Evolutionary conservation across 1,139 yeast species (phyloP).

Genomic region (Zygotorulaspora mrakii): DNA sequence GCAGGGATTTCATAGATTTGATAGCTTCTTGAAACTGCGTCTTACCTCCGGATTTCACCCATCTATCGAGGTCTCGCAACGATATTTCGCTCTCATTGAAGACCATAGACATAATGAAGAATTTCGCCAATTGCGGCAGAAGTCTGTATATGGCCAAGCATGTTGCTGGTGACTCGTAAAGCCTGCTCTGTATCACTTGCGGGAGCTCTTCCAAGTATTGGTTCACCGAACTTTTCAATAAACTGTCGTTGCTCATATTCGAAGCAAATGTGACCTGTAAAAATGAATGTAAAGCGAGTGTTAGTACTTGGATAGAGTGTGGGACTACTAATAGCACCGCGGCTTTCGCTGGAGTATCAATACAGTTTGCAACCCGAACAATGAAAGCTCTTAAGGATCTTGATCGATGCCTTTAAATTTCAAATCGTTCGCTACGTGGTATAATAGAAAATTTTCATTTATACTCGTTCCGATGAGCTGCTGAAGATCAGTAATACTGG

Average conservation of each 20-base stretch:
- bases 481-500: constrained; percentile 4
- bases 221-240: constrained; percentile 73
- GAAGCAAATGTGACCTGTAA: neutral
- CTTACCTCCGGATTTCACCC: constrained; percentile 61
- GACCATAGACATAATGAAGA: constrained; percentile 81
- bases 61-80: constrained; percentile 62
- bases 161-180: constrained; percentile 85
- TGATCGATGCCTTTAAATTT: neutral
- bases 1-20: constrained; percentile 70
- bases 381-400: neutral
- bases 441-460: constrained; percentile 4
- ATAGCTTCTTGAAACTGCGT: constrained; percentile 64
- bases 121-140: constrained; percentile 84
- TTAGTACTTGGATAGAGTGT: too few relatives aligned
- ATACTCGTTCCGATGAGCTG: constrained; percentile 4
- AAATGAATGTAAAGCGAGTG: too few relatives aligned
- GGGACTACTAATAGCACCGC: too few relatives aligned
- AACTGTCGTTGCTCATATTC: constrained; percentile 16
- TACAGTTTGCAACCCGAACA: too few relatives aligned
- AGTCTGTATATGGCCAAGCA: constrained; percentile 86
- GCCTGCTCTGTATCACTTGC: constrained; percentile 70
- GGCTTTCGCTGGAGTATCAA: too few relatives aligned
- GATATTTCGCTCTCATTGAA: constrained; percentile 75
- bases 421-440: constrained; percentile 3
- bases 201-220: constrained; percentile 90